phyloP scores from a whole-genome alignment of 2,329 filamentous ascomycete genomes.

The Pseudonectria buxi region DNA sequence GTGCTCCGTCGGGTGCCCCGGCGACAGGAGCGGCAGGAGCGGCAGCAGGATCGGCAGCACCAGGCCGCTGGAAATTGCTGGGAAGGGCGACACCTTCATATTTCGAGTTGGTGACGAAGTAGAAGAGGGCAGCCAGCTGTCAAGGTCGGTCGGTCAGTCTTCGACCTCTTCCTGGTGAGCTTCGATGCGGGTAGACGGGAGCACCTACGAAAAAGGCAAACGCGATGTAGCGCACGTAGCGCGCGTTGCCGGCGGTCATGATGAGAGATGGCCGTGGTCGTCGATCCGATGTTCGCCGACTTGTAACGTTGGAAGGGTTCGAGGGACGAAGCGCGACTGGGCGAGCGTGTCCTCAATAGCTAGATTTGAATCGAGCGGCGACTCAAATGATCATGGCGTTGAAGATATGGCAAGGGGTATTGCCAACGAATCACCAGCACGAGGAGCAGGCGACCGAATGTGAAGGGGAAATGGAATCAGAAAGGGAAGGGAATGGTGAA shows the following conservation, averaged over 20 bases:
- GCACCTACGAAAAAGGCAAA: conserved; percentile 74
- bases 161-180: conserved; percentile 21
- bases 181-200: not conserved
- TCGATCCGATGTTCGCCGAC: conserved; percentile 9
- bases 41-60: conserved; percentile 10
- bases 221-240: conserved; percentile 71
- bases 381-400: no score
- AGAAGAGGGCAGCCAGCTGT: conserved; percentile 48
- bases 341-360: no score
- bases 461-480: no score
- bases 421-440: no score
- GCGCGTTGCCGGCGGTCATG: conserved; percentile 63
- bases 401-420: no score
- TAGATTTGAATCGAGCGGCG: no score
- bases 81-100: conserved; percentile 35
- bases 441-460: no score
- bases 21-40: conserved; percentile 17
- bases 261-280: conserved; percentile 19
- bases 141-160: conserved; percentile 45
- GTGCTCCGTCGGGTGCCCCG: conserved; percentile 14
- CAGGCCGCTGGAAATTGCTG: conserved; percentile 2
- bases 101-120: conserved; percentile 64
- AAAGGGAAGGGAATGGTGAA: no score
- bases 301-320: conserved; percentile 8
- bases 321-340: conserved; percentile 1